Evolutionary conservation across 257 asterid species (phyloP), one percentile per base, ranked within the genome.

Genomic region (Schizonepeta tenuifolia): DNA sequence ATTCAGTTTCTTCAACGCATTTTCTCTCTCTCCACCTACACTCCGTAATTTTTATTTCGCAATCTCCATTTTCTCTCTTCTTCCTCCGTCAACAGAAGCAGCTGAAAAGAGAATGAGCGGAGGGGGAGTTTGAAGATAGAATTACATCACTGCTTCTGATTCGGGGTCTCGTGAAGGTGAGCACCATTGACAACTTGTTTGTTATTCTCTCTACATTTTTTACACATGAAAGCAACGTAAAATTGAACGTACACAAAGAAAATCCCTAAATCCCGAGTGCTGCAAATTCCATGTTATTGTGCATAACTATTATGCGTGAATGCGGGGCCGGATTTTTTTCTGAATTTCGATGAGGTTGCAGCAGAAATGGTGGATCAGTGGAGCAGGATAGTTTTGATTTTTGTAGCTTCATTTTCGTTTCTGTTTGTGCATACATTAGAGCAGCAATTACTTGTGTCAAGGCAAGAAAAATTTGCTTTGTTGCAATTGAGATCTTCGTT

Each of bases 401-500:
- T 73, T 22, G 43, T 81, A 43, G 69, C 86, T 68, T 71, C 78
- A 49, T 75, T 81, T 65, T 83, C 75, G 68, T 78, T 82, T 67
- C 80, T 86, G 58, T 75, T 87, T 78, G 80, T 79, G 38, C 73
- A 50, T 77, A 82, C 92, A 56, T 17, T 86, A 22, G 80, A 78
- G 83, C 98, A 90, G 73, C 85, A 81, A 76, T 18, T 75, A 0
- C 57, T 55, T 74, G 49, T 65, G n/a, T 78, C 94, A 3, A 26
- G 85, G 67, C 83, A 67, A 55, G 97, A 94, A 21, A 85, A 86
- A 66, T 79, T 80, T 58, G 82, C 92, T 69, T 81, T 94, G 84
- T 86, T 95, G 65, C 87, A 79, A 77, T 71, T 95, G 81, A 92
- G 99, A 88, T 92, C 97, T 84, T 90, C 98, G 15, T 83, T 95